These are phyloP conservation scores for Prunus salicina DNA, from an alignment of 306 rosid genomes.

Conservation along the genomic window DNA sequence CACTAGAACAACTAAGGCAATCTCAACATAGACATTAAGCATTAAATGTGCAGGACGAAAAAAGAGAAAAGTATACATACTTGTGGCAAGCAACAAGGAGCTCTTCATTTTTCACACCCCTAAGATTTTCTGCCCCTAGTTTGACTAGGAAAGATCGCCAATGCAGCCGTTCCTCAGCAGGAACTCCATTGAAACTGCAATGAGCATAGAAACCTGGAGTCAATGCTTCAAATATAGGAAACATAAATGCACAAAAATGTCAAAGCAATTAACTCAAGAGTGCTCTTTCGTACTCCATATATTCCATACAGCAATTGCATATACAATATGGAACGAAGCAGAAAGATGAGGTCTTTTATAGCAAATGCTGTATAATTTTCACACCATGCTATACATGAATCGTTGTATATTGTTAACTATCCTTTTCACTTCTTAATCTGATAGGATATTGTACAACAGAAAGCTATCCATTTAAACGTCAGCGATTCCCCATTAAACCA, in stretches of 20 bases:
- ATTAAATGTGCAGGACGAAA: not conserved
- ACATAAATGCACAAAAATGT: not conserved
- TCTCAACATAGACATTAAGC: not conserved
- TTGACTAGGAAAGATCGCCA: constrained; percentile 96
- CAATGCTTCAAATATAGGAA: not conserved
- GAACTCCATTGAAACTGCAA: constrained; percentile 93
- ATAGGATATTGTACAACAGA: not conserved
- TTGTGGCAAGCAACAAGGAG: constrained; percentile 94
- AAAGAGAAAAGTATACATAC: constrained; percentile 38
- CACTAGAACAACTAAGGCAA: not conserved
- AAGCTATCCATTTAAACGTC: not conserved
- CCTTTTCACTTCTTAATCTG: not conserved
- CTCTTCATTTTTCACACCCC: constrained; percentile 87
- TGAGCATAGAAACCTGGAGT: not conserved
- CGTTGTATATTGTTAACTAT: not conserved
- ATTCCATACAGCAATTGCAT: not conserved
- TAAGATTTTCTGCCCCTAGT: constrained; percentile 93
- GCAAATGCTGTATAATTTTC: not conserved
- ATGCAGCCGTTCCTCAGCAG: constrained; percentile 86
- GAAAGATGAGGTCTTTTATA: not conserved
- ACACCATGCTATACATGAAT: not conserved
- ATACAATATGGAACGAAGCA: not conserved
- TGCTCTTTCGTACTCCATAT: not conserved
- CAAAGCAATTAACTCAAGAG: not conserved
- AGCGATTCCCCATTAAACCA: not conserved